Conservation (phyloP, 768 basidiomycete genomes). For the Lactarius akahatsu region DNA sequence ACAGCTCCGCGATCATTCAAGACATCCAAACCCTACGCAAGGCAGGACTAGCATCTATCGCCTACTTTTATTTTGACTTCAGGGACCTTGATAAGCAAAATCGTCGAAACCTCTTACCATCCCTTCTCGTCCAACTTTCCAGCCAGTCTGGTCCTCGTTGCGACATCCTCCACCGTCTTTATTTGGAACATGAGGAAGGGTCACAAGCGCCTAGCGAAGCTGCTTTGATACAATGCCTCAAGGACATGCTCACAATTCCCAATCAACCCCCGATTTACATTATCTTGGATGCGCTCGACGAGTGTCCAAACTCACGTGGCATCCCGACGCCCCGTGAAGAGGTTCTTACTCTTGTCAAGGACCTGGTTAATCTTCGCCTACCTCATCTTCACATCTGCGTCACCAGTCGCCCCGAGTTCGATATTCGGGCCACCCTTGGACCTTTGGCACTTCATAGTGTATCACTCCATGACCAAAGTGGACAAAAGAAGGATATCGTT, state of each 20-base stretch:
- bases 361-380: not conserved
- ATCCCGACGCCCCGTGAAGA: not conserved
- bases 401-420: not conserved
- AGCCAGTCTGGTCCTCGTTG: not conserved
- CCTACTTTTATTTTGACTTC: not conserved
- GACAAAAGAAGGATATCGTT: not conserved
- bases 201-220: not conserved
- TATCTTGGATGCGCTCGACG: not conserved
- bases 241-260: not conserved
- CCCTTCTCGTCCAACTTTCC: not conserved
- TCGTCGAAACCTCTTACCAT: not conserved
- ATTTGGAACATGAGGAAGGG: not conserved
- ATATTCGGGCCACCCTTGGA: not conserved
- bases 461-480: not conserved
- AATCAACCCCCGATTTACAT: not conserved
- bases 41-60: not conserved
- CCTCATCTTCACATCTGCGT: not conserved
- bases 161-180: not conserved
- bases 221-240: not conserved
- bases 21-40: not conserved
- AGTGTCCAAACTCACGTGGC: not conserved
- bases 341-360: not conserved
- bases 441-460: not conserved
- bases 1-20: not conserved
- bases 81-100: not conserved